Conservation (phyloP, 1,284 basidiomycete genomes). For the Heliocybe sulcata region DNA sequence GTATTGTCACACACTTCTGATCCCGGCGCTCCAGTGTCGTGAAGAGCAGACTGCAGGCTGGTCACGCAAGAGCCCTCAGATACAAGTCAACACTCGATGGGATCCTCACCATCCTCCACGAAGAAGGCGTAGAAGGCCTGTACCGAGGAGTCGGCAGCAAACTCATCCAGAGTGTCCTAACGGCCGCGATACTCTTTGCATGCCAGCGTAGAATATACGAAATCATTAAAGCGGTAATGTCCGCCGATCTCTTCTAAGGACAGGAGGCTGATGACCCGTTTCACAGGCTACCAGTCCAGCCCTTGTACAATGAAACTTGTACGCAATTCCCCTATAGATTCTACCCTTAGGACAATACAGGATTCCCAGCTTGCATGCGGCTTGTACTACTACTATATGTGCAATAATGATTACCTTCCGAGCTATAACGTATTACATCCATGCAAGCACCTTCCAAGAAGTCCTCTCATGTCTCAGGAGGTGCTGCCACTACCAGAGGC, state of each 20-base stretch:
- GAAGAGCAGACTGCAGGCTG: constrained; percentile 79
- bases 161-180: constrained; percentile 83
- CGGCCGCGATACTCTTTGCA: constrained; percentile 85
- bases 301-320: background rate
- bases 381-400: background rate
- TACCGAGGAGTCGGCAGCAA: constrained; percentile 86
- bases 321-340: background rate
- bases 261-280: background rate
- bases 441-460: background rate
- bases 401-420: background rate
- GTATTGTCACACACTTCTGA: background rate
- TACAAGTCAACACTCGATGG: constrained; percentile 73
- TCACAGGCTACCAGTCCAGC: background rate
- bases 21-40: constrained; percentile 49
- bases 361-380: background rate
- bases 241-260: background rate
- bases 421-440: background rate
- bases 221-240: constrained; percentile 47
- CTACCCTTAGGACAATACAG: background rate
- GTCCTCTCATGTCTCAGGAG: background rate
- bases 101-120: constrained; percentile 60
- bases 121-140: constrained; percentile 75
- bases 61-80: constrained; percentile 49
- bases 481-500: background rate
- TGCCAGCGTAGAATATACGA: constrained; percentile 76